Base-by-base conservation (phyloP, 2,329 filamentous ascomycete genomes). In the Monosporascus sp. region DNA sequence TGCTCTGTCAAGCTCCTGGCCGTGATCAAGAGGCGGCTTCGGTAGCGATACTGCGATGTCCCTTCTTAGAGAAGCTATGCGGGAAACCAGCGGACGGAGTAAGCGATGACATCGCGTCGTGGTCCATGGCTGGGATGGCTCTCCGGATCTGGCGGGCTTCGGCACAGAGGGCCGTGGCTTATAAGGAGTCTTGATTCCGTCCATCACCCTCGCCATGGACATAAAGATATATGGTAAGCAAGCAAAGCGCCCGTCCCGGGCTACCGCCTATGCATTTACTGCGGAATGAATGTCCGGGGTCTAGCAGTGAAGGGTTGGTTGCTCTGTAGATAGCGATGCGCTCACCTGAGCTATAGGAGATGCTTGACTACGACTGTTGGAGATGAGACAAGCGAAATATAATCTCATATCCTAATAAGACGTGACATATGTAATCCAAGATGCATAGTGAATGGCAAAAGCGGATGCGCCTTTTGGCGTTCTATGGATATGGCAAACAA, bases 41-140 rank as follows among this genome's bases (percentile, higher is more conserved):
- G 26, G 48, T 26, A 59, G 51, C 20, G 59, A 56, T 27, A 56
- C 53, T 41, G 59, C 51, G 17, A 64, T 52, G 5, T 71, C 68
- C 52, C 69, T 74, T 24, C 67, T 68, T 3, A 77, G 59, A 37
- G 72, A 69, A 56, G 69, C 64, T 37, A 77, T 69, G 45, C 73
- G 67, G 14, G 74, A 76, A 27, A 72, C 66, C 51, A 77, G 59
- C 7, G 73, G 71, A 34, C 74, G 71, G 36, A 77, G 66, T 43
- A 77, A 59, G 22, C 74, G 71, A 51, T 75, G 68, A 51, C 74
- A 76, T 54, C 73, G 69, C 36, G 73, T 67, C 22, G 73, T 64
- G 11, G 73, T 76, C 74, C 74, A 72, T n/a, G 64, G 59, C 17
- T 64, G 58, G 46, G 58, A 52, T 26, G 52, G 37, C 17, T 61